Percentiles rank a stretch among this genome's conserved stretches.
phyloP scores from a whole-genome alignment of 371 early-diverging fungal species.

The Amoeboaphelidium occidentale region DNA sequence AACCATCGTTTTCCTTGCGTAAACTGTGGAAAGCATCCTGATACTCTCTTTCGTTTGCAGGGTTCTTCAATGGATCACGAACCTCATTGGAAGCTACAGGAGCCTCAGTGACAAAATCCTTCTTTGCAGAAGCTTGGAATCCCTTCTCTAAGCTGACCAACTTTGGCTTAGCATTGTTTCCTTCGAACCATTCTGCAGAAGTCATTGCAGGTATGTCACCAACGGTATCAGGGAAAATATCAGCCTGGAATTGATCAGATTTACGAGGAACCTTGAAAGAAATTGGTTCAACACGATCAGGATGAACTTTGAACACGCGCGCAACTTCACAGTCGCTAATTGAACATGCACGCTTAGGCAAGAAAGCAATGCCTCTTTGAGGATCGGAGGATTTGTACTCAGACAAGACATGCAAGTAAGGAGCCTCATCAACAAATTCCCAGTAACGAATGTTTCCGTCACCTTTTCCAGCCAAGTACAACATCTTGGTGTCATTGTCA shows the following conservation, averaged over 20 bases:
- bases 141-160: constrained; percentile 59
- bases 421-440: constrained; percentile 56
- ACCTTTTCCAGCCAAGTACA: constrained; percentile 89
- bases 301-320: constrained; percentile 73
- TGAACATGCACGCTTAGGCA: constrained; percentile 77
- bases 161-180: constrained; percentile 40
- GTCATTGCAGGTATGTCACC: constrained; percentile 62
- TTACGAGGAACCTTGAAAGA: constrained; percentile 89
- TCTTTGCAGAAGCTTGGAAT: constrained; percentile 34
- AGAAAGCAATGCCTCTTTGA: constrained; percentile 74
- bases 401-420: constrained; percentile 48
- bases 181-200: constrained; percentile 68
- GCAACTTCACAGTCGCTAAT: constrained; percentile 70
- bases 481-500: constrained; percentile 61
- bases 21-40: constrained; percentile 45
- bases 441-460: constrained; percentile 95
- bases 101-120: constrained; percentile 28
- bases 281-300: constrained; percentile 67
- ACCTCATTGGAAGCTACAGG: neutral
- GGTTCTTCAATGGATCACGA: constrained; percentile 6
- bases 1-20: constrained; percentile 53
- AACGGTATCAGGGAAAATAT: constrained; percentile 68
- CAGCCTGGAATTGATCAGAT: constrained; percentile 88
- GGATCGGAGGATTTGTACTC: constrained; percentile 75
- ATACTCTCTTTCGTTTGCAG: constrained; percentile 22